These are phyloP conservation scores for Croton laevigatus DNA, from an alignment of 441 rosid genomes.

Conservation along the genomic window DNA sequence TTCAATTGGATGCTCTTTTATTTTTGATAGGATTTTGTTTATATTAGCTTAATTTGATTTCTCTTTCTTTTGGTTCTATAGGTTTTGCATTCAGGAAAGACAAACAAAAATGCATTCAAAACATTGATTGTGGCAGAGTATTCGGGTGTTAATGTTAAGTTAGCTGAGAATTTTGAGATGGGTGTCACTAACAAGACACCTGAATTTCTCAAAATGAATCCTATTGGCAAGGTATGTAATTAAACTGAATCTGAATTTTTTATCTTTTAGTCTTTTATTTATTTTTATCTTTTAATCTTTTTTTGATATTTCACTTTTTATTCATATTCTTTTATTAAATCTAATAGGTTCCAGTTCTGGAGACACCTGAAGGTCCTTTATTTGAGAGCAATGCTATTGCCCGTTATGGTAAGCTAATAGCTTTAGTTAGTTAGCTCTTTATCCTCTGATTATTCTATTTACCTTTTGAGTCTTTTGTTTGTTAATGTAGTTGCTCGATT, in stretches of 20 bases:
- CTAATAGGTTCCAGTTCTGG: constrained; percentile 71
- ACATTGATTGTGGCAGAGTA: constrained; percentile 81
- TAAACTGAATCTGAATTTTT: not conserved
- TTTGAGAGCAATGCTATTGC: constrained; percentile 97
- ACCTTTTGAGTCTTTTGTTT: not conserved
- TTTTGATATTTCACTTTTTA: too few species aligned
- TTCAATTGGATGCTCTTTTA: not conserved
- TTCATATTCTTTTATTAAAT: not conserved
- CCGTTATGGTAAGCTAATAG: constrained; percentile 57
- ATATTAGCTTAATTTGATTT: not conserved
- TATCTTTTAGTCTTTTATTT: not conserved
- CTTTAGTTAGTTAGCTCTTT: not conserved
- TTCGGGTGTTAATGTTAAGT: constrained; percentile 56
- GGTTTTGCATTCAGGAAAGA: constrained; percentile 55
- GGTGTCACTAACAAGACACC: constrained; percentile 82
- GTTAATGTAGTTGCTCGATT: constrained; percentile 44
- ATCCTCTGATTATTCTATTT: not conserved
- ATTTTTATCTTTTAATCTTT: not conserved
- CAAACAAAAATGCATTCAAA: constrained; percentile 65
- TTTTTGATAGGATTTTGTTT: not conserved
- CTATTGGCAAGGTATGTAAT: constrained; percentile 70
- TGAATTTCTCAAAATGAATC: constrained; percentile 84
- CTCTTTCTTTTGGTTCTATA: constrained; percentile 14
- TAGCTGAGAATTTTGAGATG: constrained; percentile 63
- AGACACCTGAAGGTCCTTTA: constrained; percentile 81